Evolutionary conservation across 1,284 basidiomycete species (phyloP).

Genomic region (Austropuccinia psidii): DNA sequence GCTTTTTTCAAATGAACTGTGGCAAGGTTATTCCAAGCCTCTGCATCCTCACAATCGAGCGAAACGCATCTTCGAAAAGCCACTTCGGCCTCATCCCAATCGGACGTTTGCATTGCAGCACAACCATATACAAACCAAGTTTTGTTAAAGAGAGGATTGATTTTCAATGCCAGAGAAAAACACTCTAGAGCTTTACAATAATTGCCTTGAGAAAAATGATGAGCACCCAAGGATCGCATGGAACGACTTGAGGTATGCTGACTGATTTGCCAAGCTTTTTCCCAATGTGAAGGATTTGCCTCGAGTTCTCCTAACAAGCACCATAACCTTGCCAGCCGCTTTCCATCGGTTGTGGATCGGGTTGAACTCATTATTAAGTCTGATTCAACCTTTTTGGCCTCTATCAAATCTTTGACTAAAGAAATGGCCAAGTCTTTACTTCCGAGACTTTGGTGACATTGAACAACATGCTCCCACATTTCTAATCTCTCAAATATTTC

Average conservation of each 20-base stretch:
- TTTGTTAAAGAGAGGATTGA: conserved; percentile 78
- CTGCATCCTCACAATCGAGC: conserved; percentile 90
- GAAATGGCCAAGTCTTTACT: conserved; percentile 64
- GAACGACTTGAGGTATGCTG: conserved; percentile 71
- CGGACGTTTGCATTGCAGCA: conserved; percentile 67
- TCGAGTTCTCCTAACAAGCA: conserved; percentile 92
- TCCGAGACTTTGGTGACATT: conserved; percentile 73
- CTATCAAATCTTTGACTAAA: conserved; percentile 73
- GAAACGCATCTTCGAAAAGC: conserved; percentile 78
- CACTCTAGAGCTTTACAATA: conserved; percentile 62
- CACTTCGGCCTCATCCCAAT: conserved; percentile 73
- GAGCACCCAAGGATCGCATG: conserved; percentile 79
- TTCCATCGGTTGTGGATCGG: conserved; percentile 25
- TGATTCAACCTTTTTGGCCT: conserved; percentile 70
- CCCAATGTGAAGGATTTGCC: conserved; percentile 62
- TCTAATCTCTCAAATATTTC: conserved; percentile 86
- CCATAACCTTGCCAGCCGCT: conserved; percentile 82
- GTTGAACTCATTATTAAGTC: conserved; percentile 59
- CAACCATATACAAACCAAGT: conserved; percentile 97
- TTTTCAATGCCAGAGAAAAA: conserved; percentile 65
- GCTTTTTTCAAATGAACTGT: conserved; percentile 83
- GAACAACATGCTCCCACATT: conserved; percentile 93
- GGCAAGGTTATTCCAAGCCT: conserved; percentile 97
- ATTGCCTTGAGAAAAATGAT: conserved; percentile 63
- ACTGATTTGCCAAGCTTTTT: conserved; percentile 75